Percentiles rank a stretch among this genome's conserved stretches.
These are phyloP conservation scores for Fragaria ananassa DNA, from an alignment of 306 rosid genomes.

Conservation along the genomic window DNA sequence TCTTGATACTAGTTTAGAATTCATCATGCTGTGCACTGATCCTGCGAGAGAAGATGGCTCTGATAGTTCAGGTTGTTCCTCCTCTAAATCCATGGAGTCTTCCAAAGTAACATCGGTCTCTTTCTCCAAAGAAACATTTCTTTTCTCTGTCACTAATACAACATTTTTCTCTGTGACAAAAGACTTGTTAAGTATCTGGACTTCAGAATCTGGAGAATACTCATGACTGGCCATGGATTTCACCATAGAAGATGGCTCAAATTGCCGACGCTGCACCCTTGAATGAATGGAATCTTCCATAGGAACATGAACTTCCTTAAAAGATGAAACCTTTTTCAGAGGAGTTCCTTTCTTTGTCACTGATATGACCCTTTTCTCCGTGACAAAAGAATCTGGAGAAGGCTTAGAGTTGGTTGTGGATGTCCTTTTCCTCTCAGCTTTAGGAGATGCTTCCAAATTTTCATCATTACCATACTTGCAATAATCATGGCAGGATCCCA, in stretches of 20 bases:
- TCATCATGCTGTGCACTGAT: not conserved
- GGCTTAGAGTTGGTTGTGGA: conserved; percentile 25
- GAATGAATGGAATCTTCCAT: conserved; percentile 23
- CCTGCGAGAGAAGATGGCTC: conserved; percentile 13
- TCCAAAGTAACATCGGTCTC: conserved; percentile 34
- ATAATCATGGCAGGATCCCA: conserved; percentile 67
- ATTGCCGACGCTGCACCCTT: not conserved
- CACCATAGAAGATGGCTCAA: conserved; percentile 18
- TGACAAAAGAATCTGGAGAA: conserved; percentile 24
- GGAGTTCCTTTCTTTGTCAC: conserved; percentile 24
- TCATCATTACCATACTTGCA: conserved; percentile 63
- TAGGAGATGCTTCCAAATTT: conserved; percentile 22
- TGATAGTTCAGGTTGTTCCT: conserved; percentile 2
- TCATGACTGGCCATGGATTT: conserved; percentile 25
- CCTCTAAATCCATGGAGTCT: conserved; percentile 18
- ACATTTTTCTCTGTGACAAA: conserved; percentile 32
- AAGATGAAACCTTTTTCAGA: conserved; percentile 22
- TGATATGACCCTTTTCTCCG: conserved; percentile 27
- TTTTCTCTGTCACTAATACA: conserved; percentile 22
- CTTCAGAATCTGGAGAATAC: conserved; percentile 26
- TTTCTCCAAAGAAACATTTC: conserved; percentile 32
- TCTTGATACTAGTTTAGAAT: not conserved
- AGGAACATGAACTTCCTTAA: conserved; percentile 36
- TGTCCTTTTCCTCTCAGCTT: conserved; percentile 28
- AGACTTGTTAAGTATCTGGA: conserved; percentile 16